Base-by-base conservation (phyloP, 148 eudicot genomes). In the Silene uniflora region DNA sequence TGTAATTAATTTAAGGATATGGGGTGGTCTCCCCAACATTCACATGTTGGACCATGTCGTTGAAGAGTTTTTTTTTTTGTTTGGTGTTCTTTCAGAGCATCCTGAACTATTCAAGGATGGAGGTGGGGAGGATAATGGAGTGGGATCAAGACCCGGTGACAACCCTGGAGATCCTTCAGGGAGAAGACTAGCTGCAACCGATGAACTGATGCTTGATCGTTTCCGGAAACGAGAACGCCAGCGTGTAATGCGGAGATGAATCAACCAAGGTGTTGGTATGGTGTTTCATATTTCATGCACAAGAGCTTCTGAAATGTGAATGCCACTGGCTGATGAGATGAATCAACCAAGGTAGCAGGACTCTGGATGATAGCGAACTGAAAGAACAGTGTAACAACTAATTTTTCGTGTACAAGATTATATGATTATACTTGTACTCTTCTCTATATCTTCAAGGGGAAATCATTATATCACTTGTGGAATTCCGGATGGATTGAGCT, bases 141-240 rank as follows among this genome's bases (percentile, higher is more conserved):
- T 64, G 62, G 88, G 82, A 71, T 70, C 90, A 71, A 84, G 85
- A 78, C 82, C 86, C 1, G 72, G 58, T 29, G 93, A 91, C 65
- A 75, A 87, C 80, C 74, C 62, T 64, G 75, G 75, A 25, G 91
- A 88, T 49, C 90, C 75, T 46, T 86, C 76, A 59, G 89, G 78
- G 46, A 87, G 91, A 84, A 86, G 97, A 83, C 89, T 86, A 75
- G 97, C 97, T 69, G 98, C 98, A 4, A 94, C 98, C 0, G 98
- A 94, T 75, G 87, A 94, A 83, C 60, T 94, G 78, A 94, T 89
- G 94, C 97, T 94, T 27, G 89, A 91, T 52, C 97, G 98, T 29
- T 94, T 94, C 81, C 88, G 98, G 6, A 94, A 88, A 88, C 79
- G 96, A 71, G 98, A 94, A 78, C 94, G 98, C 69, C 93, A 91